phyloP scores from a whole-genome alignment of 148 eudicot species.

The Fagopyrum tataricum region DNA sequence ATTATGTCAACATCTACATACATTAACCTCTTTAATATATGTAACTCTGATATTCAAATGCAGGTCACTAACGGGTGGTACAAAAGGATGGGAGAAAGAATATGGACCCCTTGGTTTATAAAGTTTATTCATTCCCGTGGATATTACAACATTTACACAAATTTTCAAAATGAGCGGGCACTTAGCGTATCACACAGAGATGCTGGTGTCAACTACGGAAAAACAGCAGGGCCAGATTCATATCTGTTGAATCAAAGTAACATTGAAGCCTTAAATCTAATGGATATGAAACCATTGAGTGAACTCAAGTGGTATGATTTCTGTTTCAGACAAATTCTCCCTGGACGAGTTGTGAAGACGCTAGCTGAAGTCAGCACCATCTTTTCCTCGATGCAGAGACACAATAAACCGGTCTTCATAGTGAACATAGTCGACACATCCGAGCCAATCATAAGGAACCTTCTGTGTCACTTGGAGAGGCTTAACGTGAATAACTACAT shows the following conservation, averaged over 20 bases:
- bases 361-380: conserved; percentile 41
- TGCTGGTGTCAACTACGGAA: conserved; percentile 89
- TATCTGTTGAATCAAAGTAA: conserved; percentile 42
- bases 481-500: conserved; percentile 58
- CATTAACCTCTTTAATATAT: background rate
- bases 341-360: conserved; percentile 46
- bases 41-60: conserved; percentile 8
- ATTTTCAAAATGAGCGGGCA: conserved; percentile 66
- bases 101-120: conserved; percentile 99
- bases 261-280: conserved; percentile 28
- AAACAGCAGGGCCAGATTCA: conserved; percentile 91
- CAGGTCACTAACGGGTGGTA: conserved; percentile 98
- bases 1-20: background rate
- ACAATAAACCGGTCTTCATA: conserved; percentile 38
- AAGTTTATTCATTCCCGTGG: conserved; percentile 76
- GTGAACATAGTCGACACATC: conserved; percentile 39
- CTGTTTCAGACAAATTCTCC: conserved; percentile 74
- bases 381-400: conserved; percentile 47
- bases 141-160: conserved; percentile 78
- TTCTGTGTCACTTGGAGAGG: conserved; percentile 83
- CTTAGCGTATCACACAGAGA: conserved; percentile 87
- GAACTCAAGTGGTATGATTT: conserved; percentile 79
- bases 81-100: conserved; percentile 85
- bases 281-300: conserved; percentile 51
- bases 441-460: conserved; percentile 41